Evolutionary conservation across 2,329 filamentous ascomycete genomes (phyloP).

Genomic region (Alternaria sp.): DNA sequence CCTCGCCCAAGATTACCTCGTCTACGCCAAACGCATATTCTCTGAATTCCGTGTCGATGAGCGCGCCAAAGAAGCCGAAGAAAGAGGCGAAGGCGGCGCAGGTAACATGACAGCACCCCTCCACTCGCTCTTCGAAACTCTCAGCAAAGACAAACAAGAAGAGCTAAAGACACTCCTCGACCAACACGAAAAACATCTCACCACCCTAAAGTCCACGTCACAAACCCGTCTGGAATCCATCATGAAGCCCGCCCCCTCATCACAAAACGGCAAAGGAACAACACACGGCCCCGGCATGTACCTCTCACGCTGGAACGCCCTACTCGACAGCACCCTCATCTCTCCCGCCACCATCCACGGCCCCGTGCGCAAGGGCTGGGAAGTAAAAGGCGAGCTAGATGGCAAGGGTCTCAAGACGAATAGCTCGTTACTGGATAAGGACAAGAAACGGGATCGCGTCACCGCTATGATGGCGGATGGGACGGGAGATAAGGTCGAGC

Average conservation of each 20-base stretch:
- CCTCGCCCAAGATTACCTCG: slow-evolving; percentile 65
- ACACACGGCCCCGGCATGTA: slow-evolving; percentile 74
- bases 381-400: slow-evolving; percentile 46
- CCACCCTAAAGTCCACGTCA: slow-evolving; percentile 13
- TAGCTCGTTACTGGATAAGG: slow-evolving; percentile 18
- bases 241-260: slow-evolving; percentile 44
- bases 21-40: slow-evolving; percentile 65
- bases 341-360: slow-evolving; percentile 65
- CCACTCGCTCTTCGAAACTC: slow-evolving; percentile 51
- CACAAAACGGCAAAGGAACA: slow-evolving; percentile 31
- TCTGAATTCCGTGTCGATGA: slow-evolving; percentile 59
- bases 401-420: slow-evolving; percentile 40
- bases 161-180: slow-evolving; percentile 62
- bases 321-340: slow-evolving; percentile 73
- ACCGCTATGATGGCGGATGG: slow-evolving; percentile 30
- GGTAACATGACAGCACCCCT: slow-evolving; percentile 54
- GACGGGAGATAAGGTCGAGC: slow-evolving; percentile 33
- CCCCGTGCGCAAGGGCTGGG: slow-evolving; percentile 55
- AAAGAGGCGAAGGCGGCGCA: slow-evolving; percentile 37
- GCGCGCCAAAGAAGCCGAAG: slow-evolving; percentile 19
- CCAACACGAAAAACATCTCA: slow-evolving; percentile 66
- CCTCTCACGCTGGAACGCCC: slow-evolving; percentile 72
- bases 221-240: slow-evolving; percentile 62
- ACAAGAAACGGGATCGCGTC: slow-evolving; percentile 14
- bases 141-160: slow-evolving; percentile 57